Evolutionary conservation across 2,329 filamentous ascomycete genomes (phyloP), one percentile per base, ranked within the genome.

Genomic region (Phaeosphaeriaceae sp.): DNA sequence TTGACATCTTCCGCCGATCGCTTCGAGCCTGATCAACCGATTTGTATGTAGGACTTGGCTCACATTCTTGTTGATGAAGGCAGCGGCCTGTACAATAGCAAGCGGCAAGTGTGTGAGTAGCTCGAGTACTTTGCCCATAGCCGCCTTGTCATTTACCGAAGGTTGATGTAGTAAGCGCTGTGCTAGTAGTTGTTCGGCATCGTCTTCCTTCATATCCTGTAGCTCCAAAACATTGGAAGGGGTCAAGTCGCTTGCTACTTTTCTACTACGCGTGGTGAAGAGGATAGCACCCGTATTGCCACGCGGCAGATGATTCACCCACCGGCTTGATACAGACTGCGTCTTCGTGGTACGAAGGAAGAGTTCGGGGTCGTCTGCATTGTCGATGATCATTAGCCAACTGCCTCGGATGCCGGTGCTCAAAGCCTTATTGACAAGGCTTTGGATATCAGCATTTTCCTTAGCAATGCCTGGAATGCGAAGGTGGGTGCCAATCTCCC

Each of bases 361-460:
- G 2, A 80, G 56, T 1, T 72, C 57, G 5, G 51, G 51, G 54
- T 83, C 78, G 53, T 83, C 79, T 19, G 77, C 78, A 51, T 82
- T 83, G 54, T 83, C 80, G n/a, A 83, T 48, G 40, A 83, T 68
- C 40, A 83, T 54, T 1, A 83, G 67, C 81, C 79, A 83, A 1
- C 58, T 56, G 1, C 69, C 1, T 48, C 56, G 10, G 40, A 31
- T 57, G n/a, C 67, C 63, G 7, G 59, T 52, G 36, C 68, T 75
- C 1, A 83, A 57, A 15, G 62, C 63, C 5, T 45, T 42, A 33
- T 78, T 78, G 3, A 83, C 75, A 2, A 80, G 68, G 10, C 31
- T 24, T 36, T 74, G 79, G 1, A 79, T 51, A 54, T 82, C 74
- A 0, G 66, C 69, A 5, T 76, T 70, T 1, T 72, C 59, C 17